Evolutionary conservation across 2,329 filamentous ascomycete species (phyloP), one percentile per base, ranked within the genome.

Genomic region (Xylaria hypoxylon): DNA sequence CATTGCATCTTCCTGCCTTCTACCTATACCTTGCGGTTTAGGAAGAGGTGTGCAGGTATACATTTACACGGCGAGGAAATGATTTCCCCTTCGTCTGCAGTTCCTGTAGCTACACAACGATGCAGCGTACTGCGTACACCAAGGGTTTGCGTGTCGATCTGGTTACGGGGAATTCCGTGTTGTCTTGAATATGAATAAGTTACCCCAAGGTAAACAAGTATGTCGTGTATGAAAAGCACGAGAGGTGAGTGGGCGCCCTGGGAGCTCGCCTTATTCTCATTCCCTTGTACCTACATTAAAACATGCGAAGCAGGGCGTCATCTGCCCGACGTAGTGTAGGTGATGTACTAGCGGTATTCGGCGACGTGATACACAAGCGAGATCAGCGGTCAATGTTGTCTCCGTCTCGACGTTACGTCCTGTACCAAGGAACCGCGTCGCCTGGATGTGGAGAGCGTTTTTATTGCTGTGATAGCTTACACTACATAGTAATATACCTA

Each of bases 341-440:
- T 22, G 26, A 59, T 51, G 35, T n/a, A 51, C 38, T 31, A 35
- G 45, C 48, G 50, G 31, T 7, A 35, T 55, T 42, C 57, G 33
- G 42, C 56, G 61, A 38, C 56, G 64, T 45, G 33, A 17, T 15
- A 38, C 50, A 50, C 48, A 57, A 48, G 40, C 55, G 48, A 57
- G 59, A 67, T 42, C 50, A 60, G 55, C 56, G 55, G 64, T 67
- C 60, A 67, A 59, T 40, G 26, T 26, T 22, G n/a, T 47, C 48
- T 33, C 48, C 24, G 26, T 53, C 50, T 51, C 40, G 48, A 61
- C 38, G 44, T 45, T 33, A 31, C 26, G 24, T 11, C 45, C 35
- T 15, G 48, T 35, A 57, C 48, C 40, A 33, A 47, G 40, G 31
- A 17, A 28, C 26, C 24, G 31, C 47, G 31, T 52, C 53, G 51